phyloP scores from a whole-genome alignment of 2,329 filamentous ascomycete genomes.

The Chrysoporthe cubensis region DNA sequence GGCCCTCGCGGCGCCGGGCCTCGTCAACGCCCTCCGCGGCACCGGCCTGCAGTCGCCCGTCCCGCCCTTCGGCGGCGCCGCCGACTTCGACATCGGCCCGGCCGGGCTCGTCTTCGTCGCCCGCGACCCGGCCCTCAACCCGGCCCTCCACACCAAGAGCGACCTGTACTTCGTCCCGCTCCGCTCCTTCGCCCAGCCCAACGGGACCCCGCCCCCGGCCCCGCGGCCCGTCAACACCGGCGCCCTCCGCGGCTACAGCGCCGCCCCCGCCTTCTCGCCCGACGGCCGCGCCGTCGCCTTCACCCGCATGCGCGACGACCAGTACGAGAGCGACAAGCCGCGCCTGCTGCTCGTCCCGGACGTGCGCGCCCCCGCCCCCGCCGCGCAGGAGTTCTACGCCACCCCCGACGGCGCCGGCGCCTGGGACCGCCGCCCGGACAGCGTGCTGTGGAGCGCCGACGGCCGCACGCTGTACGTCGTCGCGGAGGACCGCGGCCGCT shows the following conservation, averaged over 20 bases:
- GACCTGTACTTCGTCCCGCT: constrained; percentile 77
- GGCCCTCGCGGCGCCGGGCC: constrained; percentile 46
- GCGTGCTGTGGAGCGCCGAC: constrained; percentile 60
- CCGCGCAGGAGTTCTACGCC: constrained; percentile 65
- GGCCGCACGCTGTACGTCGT: constrained; percentile 71
- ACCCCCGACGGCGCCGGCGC: constrained; percentile 65
- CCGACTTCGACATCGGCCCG: constrained; percentile 77
- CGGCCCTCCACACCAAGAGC: constrained; percentile 77
- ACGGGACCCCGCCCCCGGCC: constrained; percentile 52
- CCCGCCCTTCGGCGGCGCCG: constrained; percentile 75
- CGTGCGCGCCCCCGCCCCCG: constrained; percentile 54
- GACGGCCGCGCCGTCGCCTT: constrained; percentile 75
- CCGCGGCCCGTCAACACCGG: constrained; percentile 61
- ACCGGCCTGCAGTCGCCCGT: constrained; percentile 68
- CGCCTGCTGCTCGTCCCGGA: constrained; percentile 68
- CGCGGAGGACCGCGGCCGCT: constrained; percentile 70
- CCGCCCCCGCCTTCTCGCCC: constrained; percentile 72
- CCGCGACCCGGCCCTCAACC: constrained; percentile 72
- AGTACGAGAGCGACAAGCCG: constrained; percentile 82
- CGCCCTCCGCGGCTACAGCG: constrained; percentile 65
- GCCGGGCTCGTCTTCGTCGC: constrained; percentile 73
- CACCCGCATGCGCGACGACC: constrained; percentile 73
- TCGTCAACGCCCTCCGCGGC: constrained; percentile 68
- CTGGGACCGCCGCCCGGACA: constrained; percentile 64
- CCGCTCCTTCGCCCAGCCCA: constrained; percentile 58